These are phyloP conservation scores for Glycyrrhiza uralensis DNA, from an alignment of 306 rosid species.

Conservation along the genomic window DNA sequence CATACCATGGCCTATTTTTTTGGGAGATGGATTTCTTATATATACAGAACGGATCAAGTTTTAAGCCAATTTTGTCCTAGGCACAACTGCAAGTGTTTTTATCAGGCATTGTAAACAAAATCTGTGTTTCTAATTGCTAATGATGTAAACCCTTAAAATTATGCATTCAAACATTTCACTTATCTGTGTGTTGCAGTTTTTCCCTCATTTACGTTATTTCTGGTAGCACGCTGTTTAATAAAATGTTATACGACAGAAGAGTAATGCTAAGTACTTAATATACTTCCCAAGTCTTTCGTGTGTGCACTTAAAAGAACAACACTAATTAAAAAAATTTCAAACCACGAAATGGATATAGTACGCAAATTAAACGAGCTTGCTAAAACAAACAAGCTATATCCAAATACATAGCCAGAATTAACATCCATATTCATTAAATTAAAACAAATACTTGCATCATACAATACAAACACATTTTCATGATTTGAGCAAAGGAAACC, in stretches of 20 bases:
- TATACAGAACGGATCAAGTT: neutral
- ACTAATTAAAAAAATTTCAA: no score
- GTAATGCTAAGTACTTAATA: neutral
- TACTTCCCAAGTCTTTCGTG: no score
- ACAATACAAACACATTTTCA: neutral
- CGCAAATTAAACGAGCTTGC: neutral
- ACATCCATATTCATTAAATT: neutral
- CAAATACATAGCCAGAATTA: neutral
- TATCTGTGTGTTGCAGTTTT: neutral
- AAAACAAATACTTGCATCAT: neutral
- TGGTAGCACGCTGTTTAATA: neutral
- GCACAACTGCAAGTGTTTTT: neutral
- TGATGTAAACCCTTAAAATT: slow-evolving; percentile 3
- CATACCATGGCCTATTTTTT: neutral
- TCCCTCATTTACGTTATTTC: no score
- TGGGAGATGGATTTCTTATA: neutral
- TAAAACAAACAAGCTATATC: neutral
- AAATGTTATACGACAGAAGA: neutral
- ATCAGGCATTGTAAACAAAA: neutral
- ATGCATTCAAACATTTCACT: neutral
- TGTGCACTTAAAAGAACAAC: no score
- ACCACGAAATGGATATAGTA: no score
- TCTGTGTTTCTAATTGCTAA: neutral
- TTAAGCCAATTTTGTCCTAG: slow-evolving; percentile 29
- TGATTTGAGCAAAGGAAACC: neutral